phyloP scores from a whole-genome alignment of 2,329 filamentous ascomycete genomes.

The Trichophyton simii region DNA sequence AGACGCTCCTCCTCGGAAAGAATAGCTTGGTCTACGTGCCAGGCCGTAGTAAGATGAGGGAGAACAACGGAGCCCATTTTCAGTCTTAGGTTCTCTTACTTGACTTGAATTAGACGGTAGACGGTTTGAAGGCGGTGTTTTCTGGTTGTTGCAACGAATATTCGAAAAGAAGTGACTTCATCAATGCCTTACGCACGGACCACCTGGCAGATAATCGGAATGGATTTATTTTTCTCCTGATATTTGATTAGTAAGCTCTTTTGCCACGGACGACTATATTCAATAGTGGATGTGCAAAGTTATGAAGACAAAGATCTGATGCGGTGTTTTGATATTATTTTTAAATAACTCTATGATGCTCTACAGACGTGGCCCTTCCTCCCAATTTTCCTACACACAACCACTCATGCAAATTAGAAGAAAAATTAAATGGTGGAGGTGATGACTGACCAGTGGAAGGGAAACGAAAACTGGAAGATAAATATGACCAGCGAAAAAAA shows the following conservation, averaged over 20 bases:
- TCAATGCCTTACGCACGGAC: no score
- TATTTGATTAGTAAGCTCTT: no score
- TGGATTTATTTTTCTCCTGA: no score
- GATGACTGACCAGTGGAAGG: background rate
- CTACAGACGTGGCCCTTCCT: background rate
- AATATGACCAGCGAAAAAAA: background rate
- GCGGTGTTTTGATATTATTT: background rate
- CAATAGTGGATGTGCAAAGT: background rate
- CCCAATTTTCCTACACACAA: background rate
- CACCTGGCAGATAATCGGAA: no score
- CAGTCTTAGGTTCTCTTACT: background rate
- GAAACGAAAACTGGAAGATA: background rate
- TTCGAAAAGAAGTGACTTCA: no score
- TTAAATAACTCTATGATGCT: background rate
- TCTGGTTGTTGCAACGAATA: no score
- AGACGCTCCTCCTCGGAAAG: conserved; percentile 81
- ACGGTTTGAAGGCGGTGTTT: background rate
- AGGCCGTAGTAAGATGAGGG: conserved; percentile 79
- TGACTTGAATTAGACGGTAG: background rate
- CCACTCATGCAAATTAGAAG: background rate
- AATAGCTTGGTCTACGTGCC: conserved; percentile 98
- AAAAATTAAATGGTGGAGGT: conserved; percentile 1
- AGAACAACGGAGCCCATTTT: conserved; percentile 75
- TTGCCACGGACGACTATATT: no score
- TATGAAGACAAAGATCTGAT: background rate